A percentile compares a stretch with the other conserved stretches of the same genome.
These are phyloP conservation scores for Thalassiosira allenii DNA, from an alignment of 352 stramenopile genomes.

Conservation along the genomic window DNA sequence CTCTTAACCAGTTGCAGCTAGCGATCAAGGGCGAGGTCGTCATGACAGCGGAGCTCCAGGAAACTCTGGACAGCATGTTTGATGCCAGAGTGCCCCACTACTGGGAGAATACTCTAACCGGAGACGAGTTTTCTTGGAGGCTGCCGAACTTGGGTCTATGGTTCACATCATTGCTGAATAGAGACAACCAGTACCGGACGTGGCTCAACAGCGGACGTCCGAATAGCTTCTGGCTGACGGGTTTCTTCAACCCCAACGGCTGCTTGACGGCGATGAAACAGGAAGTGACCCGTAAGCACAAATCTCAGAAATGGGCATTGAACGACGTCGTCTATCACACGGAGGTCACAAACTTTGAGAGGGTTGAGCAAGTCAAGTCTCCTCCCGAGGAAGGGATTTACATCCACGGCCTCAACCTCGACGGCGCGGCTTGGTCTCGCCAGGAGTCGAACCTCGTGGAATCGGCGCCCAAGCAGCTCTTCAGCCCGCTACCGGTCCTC, in stretches of 20 bases:
- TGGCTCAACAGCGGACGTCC: constrained; percentile 96
- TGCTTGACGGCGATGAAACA: constrained; percentile 99
- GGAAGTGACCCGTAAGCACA: constrained; percentile 97
- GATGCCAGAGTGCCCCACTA: constrained; percentile 94
- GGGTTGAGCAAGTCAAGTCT: constrained; percentile 89
- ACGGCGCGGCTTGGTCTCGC: constrained; percentile 96
- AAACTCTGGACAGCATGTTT: constrained; percentile 95
- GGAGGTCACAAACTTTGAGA: constrained; percentile 94
- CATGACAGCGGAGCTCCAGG: constrained; percentile 96
- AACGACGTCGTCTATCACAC: constrained; percentile 98
- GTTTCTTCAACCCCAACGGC: constrained; percentile 98
- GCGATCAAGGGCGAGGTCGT: constrained; percentile 98
- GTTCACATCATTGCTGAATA: constrained; percentile 95
- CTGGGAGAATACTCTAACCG: constrained; percentile 96
- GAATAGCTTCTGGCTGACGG: constrained; percentile 97
- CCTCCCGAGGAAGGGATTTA: constrained; percentile 95
- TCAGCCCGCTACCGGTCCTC: constrained; percentile 94
- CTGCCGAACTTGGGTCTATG: constrained; percentile 95
- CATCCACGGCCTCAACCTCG: constrained; percentile 97
- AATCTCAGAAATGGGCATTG: constrained; percentile 92
- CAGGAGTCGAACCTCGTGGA: constrained; percentile 93
- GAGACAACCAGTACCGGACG: constrained; percentile 94
- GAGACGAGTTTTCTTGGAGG: constrained; percentile 98
- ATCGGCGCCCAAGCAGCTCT: constrained; percentile 96
- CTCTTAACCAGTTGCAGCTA: constrained; percentile 95